These are phyloP conservation scores for Yueomyces sp. DNA, from an alignment of 805 yeast genomes.

Conservation along the genomic window DNA sequence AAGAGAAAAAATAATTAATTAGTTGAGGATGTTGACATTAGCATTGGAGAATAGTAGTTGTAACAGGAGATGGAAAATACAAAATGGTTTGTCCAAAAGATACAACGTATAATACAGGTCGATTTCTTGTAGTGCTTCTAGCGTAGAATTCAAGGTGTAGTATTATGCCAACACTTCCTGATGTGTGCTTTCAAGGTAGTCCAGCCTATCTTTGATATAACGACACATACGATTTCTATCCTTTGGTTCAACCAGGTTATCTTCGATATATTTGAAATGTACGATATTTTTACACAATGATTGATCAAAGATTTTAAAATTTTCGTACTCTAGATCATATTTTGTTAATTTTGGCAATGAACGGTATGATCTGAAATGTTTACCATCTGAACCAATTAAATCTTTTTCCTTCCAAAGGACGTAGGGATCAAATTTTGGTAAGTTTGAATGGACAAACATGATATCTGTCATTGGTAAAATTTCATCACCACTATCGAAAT, in stretches of 20 bases:
- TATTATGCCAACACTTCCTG: constrained; percentile 4
- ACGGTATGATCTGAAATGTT: constrained; percentile 15
- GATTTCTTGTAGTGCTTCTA: too few species aligned
- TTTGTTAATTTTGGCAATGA: constrained; percentile 9
- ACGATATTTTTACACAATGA: constrained; percentile 8
- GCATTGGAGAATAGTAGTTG: too few species aligned
- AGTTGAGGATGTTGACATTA: too few species aligned
- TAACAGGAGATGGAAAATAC: too few species aligned
- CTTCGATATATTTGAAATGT: constrained; percentile 12
- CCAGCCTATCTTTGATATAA: constrained; percentile 12
- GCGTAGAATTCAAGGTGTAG: too few species aligned
- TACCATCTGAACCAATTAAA: constrained; percentile 8
- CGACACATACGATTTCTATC: constrained; percentile 18
- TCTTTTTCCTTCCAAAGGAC: constrained; percentile 11
- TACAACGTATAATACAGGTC: too few species aligned
- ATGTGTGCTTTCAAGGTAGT: constrained; percentile 13
- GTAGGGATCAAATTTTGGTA: constrained; percentile 28
- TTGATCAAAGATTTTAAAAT: constrained; percentile 13
- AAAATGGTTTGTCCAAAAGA: too few species aligned
- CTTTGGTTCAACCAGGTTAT: constrained; percentile 6
- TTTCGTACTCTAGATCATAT: constrained; percentile 18
- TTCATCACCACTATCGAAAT: constrained; percentile 5
- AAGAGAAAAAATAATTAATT: too few species aligned
- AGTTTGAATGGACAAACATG: constrained; percentile 27
- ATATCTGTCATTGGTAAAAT: constrained; percentile 7